These are phyloP conservation scores for Nicotiana undulata DNA, from an alignment of 257 asterid species.

Conservation along the genomic window DNA sequence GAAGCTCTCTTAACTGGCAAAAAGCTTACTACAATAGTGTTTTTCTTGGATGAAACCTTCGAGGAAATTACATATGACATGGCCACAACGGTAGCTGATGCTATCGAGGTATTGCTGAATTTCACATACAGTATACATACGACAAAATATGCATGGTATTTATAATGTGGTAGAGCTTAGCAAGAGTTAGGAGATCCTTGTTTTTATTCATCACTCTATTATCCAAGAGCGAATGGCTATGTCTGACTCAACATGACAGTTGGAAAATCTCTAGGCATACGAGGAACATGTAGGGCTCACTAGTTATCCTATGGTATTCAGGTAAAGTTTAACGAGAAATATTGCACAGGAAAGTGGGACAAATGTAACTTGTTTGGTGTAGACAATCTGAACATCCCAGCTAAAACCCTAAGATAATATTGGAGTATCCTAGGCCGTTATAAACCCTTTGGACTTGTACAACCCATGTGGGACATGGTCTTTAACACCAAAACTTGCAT, in stretches of 20 bases:
- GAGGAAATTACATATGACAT: slow-evolving; percentile 97
- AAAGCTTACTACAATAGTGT: slow-evolving; percentile 92
- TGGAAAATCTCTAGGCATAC: neutral
- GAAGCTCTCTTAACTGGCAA: slow-evolving; percentile 87
- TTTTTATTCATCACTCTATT: neutral
- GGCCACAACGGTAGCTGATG: slow-evolving; percentile 92
- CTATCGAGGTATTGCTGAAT: slow-evolving; percentile 73
- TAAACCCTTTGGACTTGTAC: neutral
- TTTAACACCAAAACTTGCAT: neutral
- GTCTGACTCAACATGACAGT: neutral
- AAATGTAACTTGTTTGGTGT: neutral
- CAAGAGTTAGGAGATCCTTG: neutral
- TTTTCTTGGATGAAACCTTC: slow-evolving; percentile 96
- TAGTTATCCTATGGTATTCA: neutral
- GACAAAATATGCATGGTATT: neutral
- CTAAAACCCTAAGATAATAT: neutral
- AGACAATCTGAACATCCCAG: neutral
- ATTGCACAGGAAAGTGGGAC: neutral
- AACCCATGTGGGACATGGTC: neutral
- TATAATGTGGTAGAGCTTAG: neutral
- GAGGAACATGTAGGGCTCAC: neutral
- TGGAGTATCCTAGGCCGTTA: neutral
- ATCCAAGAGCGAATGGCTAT: neutral
- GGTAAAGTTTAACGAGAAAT: neutral
- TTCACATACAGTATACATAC: slow-evolving; percentile 1